Evolutionary conservation across 352 stramenopile species (phyloP).

Genomic region (Pythium dissimile): DNA sequence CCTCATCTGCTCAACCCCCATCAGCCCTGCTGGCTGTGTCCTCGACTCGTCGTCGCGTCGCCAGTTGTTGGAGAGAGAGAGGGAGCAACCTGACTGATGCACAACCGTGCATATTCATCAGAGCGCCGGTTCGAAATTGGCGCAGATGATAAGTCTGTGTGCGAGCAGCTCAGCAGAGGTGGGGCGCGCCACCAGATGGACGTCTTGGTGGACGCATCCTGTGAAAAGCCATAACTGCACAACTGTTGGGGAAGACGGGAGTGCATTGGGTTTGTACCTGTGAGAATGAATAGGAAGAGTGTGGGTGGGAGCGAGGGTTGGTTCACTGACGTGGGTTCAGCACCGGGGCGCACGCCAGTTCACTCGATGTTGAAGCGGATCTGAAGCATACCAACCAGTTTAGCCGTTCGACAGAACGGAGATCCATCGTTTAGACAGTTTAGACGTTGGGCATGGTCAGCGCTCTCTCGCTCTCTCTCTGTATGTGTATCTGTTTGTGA

Average conservation of each 20-base stretch:
- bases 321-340: slow-evolving; percentile 8
- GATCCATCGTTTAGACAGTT: neutral
- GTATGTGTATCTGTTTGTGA: too few species aligned
- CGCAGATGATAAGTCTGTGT: neutral
- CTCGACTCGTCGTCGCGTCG: neutral
- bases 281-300: slow-evolving; percentile 4
- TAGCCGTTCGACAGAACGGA: too few species aligned
- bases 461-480: too few species aligned
- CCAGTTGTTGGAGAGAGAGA: neutral
- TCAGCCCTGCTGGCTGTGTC: too few species aligned
- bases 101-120: neutral
- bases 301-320: neutral
- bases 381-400: too few species aligned
- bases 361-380: neutral
- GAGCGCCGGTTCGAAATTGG: slow-evolving; percentile 5
- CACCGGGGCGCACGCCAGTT: slow-evolving; percentile 6
- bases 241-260: neutral
- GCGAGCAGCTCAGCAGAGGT: neutral
- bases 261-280: neutral
- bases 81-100: neutral
- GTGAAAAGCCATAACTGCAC: slow-evolving; percentile 6
- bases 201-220: slow-evolving; percentile 2
- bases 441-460: too few species aligned
- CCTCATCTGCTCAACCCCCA: too few species aligned
- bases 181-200: slow-evolving; percentile 3